Percentiles rank a stretch among this genome's conserved stretches.
These are phyloP conservation scores for Venturia carpophila DNA, from an alignment of 2,329 filamentous ascomycete genomes.

Conservation along the genomic window DNA sequence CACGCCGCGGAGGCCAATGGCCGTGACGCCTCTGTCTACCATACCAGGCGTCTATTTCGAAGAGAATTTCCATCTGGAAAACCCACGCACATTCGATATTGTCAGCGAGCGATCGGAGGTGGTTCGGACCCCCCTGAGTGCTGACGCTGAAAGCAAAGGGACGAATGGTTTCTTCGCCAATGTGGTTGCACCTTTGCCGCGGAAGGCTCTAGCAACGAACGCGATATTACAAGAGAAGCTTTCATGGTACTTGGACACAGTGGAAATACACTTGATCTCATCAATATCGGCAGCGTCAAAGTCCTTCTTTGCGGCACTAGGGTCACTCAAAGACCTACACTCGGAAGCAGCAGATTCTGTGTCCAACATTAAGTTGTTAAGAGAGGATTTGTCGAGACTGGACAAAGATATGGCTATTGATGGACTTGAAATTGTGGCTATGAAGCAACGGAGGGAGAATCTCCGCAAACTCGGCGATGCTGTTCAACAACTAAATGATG, in stretches of 20 bases:
- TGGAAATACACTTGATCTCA: conserved; percentile 92
- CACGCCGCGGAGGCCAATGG: conserved; percentile 54
- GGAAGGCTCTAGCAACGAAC: conserved; percentile 89
- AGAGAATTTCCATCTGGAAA: conserved; percentile 88
- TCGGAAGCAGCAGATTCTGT: conserved; percentile 89
- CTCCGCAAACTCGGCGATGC: conserved; percentile 73
- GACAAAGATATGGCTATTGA: conserved; percentile 82
- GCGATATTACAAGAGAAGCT: conserved; percentile 96
- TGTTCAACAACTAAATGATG: conserved; percentile 70
- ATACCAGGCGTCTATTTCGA: conserved; percentile 94
- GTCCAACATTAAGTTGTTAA: conserved; percentile 69
- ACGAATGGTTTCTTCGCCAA: conserved; percentile 47
- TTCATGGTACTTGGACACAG: conserved; percentile 99
- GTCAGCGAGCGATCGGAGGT: conserved; percentile 95
- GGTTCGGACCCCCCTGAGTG: conserved; percentile 58
- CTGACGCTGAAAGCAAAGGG: conserved; percentile 44
- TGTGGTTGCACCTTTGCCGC: conserved; percentile 47
- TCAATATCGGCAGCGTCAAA: conserved; percentile 94
- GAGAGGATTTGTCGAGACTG: conserved; percentile 69
- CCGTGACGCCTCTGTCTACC: conserved; percentile 78
- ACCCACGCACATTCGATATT: conserved; percentile 90
- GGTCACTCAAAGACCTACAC: conserved; percentile 83
- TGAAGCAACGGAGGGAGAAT: conserved; percentile 76
- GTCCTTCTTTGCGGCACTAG: conserved; percentile 91
- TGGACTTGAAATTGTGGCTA: conserved; percentile 76